phyloP scores from a whole-genome alignment of 768 basidiomycete species.

The Pholiota microspora region DNA sequence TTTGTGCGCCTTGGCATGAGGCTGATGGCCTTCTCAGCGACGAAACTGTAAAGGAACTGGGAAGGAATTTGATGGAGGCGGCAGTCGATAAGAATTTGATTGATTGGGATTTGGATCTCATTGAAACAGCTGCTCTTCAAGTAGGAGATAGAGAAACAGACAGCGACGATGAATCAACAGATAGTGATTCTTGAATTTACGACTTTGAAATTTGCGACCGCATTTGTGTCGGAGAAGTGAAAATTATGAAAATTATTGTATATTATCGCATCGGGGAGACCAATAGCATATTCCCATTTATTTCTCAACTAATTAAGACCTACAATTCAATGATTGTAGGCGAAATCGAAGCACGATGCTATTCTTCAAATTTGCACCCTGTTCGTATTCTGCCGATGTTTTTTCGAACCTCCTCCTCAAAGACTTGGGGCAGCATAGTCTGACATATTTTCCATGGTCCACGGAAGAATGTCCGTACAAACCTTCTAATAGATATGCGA shows the following conservation, averaged over 20 bases:
- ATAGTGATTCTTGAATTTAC: conserved; percentile 6
- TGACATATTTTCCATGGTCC: neutral
- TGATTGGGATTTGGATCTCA: conserved; percentile 68
- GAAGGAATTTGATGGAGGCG: conserved; percentile 35
- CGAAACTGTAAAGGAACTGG: conserved; percentile 45
- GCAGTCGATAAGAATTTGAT: conserved; percentile 51
- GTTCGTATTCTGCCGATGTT: conserved; percentile 1
- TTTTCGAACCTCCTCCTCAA: neutral
- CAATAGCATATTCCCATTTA: neutral
- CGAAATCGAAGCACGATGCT: neutral
- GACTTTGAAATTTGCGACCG: neutral
- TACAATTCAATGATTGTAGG: no score
- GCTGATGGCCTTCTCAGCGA: conserved; percentile 44
- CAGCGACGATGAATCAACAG: conserved; percentile 63
- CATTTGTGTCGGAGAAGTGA: neutral
- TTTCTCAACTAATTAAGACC: no score
- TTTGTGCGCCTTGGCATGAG: neutral
- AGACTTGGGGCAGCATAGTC: neutral
- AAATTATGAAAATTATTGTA: neutral
- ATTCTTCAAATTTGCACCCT: neutral
- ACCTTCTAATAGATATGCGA: neutral
- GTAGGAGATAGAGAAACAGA: conserved; percentile 44
- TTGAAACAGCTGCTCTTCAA: conserved; percentile 56
- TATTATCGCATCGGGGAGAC: no score
- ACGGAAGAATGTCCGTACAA: neutral